Base-by-base conservation (phyloP, 1,139 yeast species). In the Saccharomycopsis crataegensis region DNA sequence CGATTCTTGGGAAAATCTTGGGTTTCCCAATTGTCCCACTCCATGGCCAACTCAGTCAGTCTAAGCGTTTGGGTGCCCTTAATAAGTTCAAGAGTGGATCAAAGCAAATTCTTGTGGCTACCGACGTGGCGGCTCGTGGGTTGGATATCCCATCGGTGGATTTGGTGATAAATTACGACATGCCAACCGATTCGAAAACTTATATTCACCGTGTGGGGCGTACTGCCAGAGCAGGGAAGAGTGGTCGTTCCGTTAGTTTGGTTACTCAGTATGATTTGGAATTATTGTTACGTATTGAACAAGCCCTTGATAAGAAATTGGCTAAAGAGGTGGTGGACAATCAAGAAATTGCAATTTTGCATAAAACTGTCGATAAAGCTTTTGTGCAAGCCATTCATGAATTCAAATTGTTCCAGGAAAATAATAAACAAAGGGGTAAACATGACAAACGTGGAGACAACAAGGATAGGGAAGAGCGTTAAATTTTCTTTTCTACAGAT, bases 101-200 rank as follows among this genome's bases (percentile, higher is more conserved):
- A 48, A 79, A 90, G 60, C 80, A 80, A 58, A 90, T 94, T 55
- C 73, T 93, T 51, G 90, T 93, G 7, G 99, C 99, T 9, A 93
- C 99, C 0, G 98, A 93, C 71, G 99, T 93, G 46, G 99, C 98
- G 9, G 96, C 99, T 1, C 82, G 99, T 72, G 99, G 99, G 57
- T 78, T 93, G 60, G 99, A 93, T 77, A 93, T 93, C 59, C 99
- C 99, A 6, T 77, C 86, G 32, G 99, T 93, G 45, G 99, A 93
- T 68, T 76, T 88, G 53, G 99, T 93, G 49, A 77, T 93, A 58
- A 93, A 93, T 69, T 93, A 89, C 66, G 96, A 91, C 66, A 90
- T 93, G 37, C 99, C 99, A 12, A 93, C 96, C 9, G 98, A 94
- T 65, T 90, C 98, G n/a, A 94, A 94, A 65, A 95, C 97, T 1